Percentiles rank a stretch among this genome's conserved stretches.
These are phyloP conservation scores for Suillus placidus DNA, from an alignment of 768 basidiomycete species.

Conservation along the genomic window DNA sequence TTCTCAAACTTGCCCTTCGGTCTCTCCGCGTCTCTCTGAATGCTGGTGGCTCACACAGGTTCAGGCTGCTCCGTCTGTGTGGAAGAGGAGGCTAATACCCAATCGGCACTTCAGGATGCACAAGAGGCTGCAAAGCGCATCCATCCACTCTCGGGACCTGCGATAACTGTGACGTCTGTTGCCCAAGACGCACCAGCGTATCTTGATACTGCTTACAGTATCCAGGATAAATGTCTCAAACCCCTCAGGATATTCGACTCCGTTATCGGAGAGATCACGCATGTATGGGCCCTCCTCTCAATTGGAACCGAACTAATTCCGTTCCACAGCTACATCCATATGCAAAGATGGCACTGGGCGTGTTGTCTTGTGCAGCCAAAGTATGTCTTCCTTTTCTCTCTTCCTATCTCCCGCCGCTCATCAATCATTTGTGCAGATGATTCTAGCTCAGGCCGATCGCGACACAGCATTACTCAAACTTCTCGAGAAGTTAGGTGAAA, in stretches of 20 bases:
- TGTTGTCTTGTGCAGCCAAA: neutral
- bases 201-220: too few relatives aligned
- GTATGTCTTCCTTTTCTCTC: neutral
- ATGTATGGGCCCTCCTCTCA: neutral
- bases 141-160: too few relatives aligned
- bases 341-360: constrained; percentile 7
- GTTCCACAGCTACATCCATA: constrained; percentile 11
- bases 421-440: neutral
- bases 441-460: constrained; percentile 8
- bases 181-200: too few relatives aligned
- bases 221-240: neutral
- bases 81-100: too few relatives aligned
- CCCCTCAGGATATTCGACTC: neutral
- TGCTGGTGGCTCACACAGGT: too few relatives aligned
- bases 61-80: too few relatives aligned
- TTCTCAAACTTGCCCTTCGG: too few relatives aligned
- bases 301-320: neutral
- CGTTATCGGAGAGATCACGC: neutral
- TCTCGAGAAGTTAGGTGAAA: neutral
- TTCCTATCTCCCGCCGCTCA: neutral
- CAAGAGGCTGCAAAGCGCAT: too few relatives aligned
- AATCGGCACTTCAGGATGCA: too few relatives aligned
- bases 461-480: neutral
- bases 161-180: too few relatives aligned
- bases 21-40: too few relatives aligned